phyloP scores from a whole-genome alignment of 164 flowering plant genomes.

The Dillenia turbinata region DNA sequence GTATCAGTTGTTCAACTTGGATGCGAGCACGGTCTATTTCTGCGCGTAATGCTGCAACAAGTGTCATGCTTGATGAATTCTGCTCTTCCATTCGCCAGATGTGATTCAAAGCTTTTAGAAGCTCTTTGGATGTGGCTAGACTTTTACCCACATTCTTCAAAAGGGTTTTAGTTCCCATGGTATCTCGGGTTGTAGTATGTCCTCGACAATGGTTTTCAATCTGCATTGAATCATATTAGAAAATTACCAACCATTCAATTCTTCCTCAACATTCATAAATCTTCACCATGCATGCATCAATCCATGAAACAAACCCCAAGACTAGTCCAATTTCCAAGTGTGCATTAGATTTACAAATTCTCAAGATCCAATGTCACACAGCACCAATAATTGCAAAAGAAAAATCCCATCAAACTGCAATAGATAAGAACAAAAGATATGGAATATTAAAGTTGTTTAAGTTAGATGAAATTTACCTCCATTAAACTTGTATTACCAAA shows the following conservation, averaged over 20 bases:
- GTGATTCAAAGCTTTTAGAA: slow-evolving; percentile 71
- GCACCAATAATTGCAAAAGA: no score
- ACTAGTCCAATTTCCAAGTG: no score
- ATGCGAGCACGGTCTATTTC: slow-evolving; percentile 86
- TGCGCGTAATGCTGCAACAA: slow-evolving; percentile 71
- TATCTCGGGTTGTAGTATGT: slow-evolving; percentile 44
- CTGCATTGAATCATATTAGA: slow-evolving; percentile 28
- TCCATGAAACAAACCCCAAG: no score
- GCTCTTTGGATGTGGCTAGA: slow-evolving; percentile 79
- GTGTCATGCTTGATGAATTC: slow-evolving; percentile 71
- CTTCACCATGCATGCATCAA: no score
- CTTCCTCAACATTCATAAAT: no score
- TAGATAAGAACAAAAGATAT: no score
- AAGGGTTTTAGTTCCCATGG: slow-evolving; percentile 43
- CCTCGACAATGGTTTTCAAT: slow-evolving; percentile 61
- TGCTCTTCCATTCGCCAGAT: slow-evolving; percentile 75
- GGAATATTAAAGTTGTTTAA: neutral
- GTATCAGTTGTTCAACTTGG: slow-evolving; percentile 69
- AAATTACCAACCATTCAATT: no score
- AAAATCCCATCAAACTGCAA: no score
- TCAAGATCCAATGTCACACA: no score
- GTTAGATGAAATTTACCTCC: slow-evolving; percentile 63
- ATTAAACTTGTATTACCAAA: slow-evolving; percentile 60
- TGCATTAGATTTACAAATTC: no score
- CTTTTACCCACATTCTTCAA: slow-evolving; percentile 76